Evolutionary conservation across 2,329 filamentous ascomycete genomes (phyloP).

Genomic region (Fusarium pseudocircinatum): DNA sequence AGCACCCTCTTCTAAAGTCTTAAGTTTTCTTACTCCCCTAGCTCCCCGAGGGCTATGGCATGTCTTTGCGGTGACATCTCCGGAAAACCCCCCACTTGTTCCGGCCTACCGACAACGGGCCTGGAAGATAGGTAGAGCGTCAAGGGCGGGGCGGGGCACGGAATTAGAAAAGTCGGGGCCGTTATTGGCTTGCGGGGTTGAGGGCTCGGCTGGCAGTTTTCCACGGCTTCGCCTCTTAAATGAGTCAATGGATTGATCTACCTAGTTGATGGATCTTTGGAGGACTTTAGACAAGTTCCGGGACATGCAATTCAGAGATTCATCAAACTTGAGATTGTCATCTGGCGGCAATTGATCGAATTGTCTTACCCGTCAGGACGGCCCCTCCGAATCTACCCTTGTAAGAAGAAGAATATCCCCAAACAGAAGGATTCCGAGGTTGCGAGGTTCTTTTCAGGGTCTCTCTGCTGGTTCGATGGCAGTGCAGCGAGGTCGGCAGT

Average conservation of each 20-base stretch:
- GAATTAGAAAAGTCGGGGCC: conserved; percentile 42
- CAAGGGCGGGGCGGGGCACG: neutral
- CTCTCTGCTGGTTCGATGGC: conserved; percentile 16
- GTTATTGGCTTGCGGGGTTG: conserved; percentile 39
- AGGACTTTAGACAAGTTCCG: neutral
- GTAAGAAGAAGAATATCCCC: neutral
- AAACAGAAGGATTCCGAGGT: conserved; percentile 9
- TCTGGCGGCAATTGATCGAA: neutral
- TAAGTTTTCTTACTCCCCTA: neutral
- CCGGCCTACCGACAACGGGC: conserved; percentile 23
- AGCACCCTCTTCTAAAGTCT: neutral
- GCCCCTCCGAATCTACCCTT: neutral
- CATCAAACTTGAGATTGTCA: neutral
- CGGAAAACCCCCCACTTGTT: conserved; percentile 24
- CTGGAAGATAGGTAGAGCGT: conserved; percentile 15
- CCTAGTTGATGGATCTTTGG: neutral
- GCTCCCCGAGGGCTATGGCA: neutral
- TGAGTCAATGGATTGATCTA: neutral
- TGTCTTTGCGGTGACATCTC: conserved; percentile 2
- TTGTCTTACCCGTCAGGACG: neutral
- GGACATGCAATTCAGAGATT: neutral
- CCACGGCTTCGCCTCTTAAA: neutral
- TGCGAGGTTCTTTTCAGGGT: conserved; percentile 2
- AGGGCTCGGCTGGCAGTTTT: conserved; percentile 5
- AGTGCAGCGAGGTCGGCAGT: conserved; percentile 11